Percentiles rank a stretch among this genome's conserved stretches.
These are phyloP conservation scores for Hypomontagnella submonticulosa DNA, from an alignment of 495 filamentous ascomycete species.

Conservation along the genomic window DNA sequence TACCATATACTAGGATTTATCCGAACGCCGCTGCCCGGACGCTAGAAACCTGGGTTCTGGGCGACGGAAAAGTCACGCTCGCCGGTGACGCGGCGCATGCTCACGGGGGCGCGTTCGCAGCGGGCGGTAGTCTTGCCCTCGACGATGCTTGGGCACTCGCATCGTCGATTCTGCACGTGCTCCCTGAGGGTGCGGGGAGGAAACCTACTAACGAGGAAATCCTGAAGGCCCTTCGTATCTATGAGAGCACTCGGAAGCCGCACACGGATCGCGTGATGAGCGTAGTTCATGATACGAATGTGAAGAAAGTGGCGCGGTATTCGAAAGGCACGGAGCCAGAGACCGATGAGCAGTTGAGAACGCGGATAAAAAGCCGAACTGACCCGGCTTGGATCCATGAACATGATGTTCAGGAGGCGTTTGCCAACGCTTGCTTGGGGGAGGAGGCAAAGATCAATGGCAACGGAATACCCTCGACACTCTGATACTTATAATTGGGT, in stretches of 20 bases:
- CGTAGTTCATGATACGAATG: constrained; percentile 54
- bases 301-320: constrained; percentile 40
- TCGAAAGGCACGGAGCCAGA: constrained; percentile 38
- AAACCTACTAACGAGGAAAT: constrained; percentile 44
- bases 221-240: constrained; percentile 50
- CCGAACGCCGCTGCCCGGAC: constrained; percentile 57
- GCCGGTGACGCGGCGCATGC: constrained; percentile 63
- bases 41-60: constrained; percentile 57
- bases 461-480: no score
- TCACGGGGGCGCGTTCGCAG: constrained; percentile 62
- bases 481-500: no score
- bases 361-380: constrained; percentile 50
- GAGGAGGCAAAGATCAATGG: no score
- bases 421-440: constrained; percentile 27
- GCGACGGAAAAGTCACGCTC: constrained; percentile 51
- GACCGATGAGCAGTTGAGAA: constrained; percentile 54
- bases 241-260: constrained; percentile 54
- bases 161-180: constrained; percentile 41
- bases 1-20: constrained; percentile 56
- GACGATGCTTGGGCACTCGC: constrained; percentile 56
- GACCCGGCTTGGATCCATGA: constrained; percentile 60
- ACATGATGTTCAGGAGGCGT: constrained; percentile 58
- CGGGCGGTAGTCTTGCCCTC: constrained; percentile 63
- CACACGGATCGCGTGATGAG: constrained; percentile 55
- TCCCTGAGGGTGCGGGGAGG: constrained; percentile 27